Conservation (phyloP, 495 filamentous ascomycete genomes). For the Penicillium cataractarum region DNA sequence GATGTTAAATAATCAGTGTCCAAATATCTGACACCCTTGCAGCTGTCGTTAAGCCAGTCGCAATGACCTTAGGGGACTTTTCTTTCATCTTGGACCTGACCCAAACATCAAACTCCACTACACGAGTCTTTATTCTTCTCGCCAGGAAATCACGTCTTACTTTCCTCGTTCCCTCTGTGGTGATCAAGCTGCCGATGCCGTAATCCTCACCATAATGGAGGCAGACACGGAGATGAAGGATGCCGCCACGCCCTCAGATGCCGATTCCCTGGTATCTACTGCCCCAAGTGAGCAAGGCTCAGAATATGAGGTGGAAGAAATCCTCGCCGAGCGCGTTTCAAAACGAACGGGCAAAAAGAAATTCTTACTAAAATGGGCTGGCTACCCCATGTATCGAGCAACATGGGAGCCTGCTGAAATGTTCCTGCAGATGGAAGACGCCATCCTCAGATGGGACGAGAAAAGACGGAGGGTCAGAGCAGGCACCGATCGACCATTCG, state of each 20-base stretch:
- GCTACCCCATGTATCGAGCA: constrained; percentile 58
- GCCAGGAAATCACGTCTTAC: no score
- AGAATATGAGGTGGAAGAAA: constrained; percentile 49
- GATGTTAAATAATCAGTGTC: not conserved
- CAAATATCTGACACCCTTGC: not conserved
- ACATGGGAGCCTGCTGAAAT: constrained; percentile 67
- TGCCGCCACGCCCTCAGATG: constrained; percentile 49
- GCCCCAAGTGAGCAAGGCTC: constrained; percentile 39
- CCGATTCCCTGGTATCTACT: constrained; percentile 66
- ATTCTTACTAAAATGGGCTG: constrained; percentile 71
- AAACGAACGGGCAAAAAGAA: constrained; percentile 33
- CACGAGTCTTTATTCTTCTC: no score
- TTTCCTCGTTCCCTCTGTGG: not conserved
- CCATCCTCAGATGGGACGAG: constrained; percentile 57
- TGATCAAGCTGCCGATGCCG: not conserved
- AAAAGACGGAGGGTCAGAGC: constrained; percentile 47
- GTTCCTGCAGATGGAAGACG: constrained; percentile 49
- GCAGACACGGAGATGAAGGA: constrained; percentile 21
- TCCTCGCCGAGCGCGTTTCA: constrained; percentile 51
- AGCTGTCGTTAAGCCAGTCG: not conserved
- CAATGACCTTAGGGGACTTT: not conserved
- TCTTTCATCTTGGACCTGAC: not conserved
- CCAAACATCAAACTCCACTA: not conserved
- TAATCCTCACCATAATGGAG: constrained; percentile 8
- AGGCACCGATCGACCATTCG: constrained; percentile 49